A percentile compares a stretch with the other conserved stretches of the same genome.
Evolutionary conservation across 129 eudicot species (phyloP).

Genomic region (Pittosporum tobira): DNA sequence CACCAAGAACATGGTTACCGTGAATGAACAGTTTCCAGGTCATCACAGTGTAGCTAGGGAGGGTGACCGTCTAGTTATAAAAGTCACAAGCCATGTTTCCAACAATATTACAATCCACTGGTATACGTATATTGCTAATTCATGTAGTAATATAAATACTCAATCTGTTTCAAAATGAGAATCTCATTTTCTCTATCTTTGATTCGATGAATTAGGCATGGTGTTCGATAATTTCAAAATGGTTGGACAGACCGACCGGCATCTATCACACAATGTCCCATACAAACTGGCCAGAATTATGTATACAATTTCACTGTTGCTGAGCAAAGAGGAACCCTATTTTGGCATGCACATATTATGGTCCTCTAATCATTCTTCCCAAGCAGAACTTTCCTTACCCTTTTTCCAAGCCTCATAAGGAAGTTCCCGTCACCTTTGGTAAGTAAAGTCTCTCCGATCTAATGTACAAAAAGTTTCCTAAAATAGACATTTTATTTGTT

Average conservation of each 20-base stretch:
- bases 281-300: slow-evolving; percentile 39
- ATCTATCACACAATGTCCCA: slow-evolving; percentile 31
- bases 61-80: slow-evolving; percentile 19
- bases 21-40: slow-evolving; percentile 22
- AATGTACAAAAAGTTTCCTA: not conserved
- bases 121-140: too few relatives aligned
- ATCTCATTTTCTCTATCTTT: not conserved
- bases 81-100: slow-evolving; percentile 22
- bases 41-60: slow-evolving; percentile 13
- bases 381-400: slow-evolving; percentile 33
- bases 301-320: slow-evolving; percentile 31
- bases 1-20: slow-evolving; percentile 20
- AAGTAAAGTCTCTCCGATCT: not conserved
- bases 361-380: slow-evolving; percentile 37
- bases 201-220: slow-evolving; percentile 39
- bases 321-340: slow-evolving; percentile 40
- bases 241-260: slow-evolving; percentile 49
- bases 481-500: too few relatives aligned
- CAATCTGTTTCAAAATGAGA: too few relatives aligned
- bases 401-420: slow-evolving; percentile 27
- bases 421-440: slow-evolving; percentile 40
- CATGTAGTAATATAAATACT: too few relatives aligned
- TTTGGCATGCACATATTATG: slow-evolving; percentile 37
- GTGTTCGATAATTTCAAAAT: slow-evolving; percentile 28
- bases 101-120: slow-evolving; percentile 26